Conservation (phyloP, 2,329 filamentous ascomycete species). For the Akanthomyces lecanii region DNA sequence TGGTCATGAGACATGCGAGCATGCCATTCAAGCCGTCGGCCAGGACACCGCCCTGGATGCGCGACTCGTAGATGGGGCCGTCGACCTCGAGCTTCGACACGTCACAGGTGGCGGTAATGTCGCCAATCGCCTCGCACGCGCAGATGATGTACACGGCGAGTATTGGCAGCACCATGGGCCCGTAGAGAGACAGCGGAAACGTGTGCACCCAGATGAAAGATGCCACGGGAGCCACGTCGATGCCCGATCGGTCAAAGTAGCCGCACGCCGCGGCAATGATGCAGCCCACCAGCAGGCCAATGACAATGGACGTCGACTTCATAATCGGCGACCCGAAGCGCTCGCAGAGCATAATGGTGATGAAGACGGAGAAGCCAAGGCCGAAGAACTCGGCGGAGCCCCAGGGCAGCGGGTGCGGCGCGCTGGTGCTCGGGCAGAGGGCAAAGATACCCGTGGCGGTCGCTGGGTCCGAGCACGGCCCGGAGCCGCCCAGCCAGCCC, state of each 20-base stretch:
- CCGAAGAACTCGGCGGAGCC: conserved; percentile 73
- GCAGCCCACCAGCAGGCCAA: conserved; percentile 70
- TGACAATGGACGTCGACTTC: conserved; percentile 73
- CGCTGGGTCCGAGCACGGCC: conserved; percentile 48
- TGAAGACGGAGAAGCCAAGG: conserved; percentile 74
- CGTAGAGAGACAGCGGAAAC: conserved; percentile 68
- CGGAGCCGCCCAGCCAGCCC: conserved; percentile 74
- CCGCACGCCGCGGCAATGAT: conserved; percentile 73
- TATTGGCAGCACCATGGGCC: conserved; percentile 67
- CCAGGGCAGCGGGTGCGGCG: conserved; percentile 71
- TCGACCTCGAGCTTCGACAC: conserved; percentile 72
- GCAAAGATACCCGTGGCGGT: conserved; percentile 51
- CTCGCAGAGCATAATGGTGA: conserved; percentile 76
- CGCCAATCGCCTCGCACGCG: conserved; percentile 75
- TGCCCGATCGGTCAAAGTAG: conserved; percentile 71
- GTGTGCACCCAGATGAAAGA: conserved; percentile 79
- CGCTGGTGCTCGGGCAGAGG: conserved; percentile 61
- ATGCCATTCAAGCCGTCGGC: conserved; percentile 75
- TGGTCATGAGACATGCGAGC: conserved; percentile 71
- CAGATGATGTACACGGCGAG: conserved; percentile 68
- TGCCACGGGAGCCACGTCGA: conserved; percentile 64
- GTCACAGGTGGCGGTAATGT: conserved; percentile 77
- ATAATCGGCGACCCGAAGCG: conserved; percentile 79
- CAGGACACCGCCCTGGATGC: conserved; percentile 74
- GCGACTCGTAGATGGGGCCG: conserved; percentile 66